Base-by-base conservation (phyloP, 1,284 basidiomycete genomes). In the Exsudoporus floridanus region DNA sequence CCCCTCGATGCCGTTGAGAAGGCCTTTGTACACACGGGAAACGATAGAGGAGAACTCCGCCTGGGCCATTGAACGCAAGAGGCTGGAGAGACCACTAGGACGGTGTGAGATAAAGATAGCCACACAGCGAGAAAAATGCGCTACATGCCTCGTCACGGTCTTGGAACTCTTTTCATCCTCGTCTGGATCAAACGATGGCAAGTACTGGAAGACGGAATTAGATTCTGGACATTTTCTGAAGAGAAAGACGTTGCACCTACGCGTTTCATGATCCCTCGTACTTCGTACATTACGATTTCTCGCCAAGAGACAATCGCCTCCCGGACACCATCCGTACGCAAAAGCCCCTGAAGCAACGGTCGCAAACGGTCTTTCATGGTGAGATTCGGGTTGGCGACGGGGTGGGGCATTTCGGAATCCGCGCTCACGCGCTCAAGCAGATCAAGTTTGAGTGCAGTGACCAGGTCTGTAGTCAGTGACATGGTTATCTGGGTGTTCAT, bases 391-490 rank as follows among this genome's bases (percentile, higher is more conserved):
- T 73, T 68, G 14, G 72, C 63, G 13, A 70, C 62, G 7, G 60
- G 63, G 27, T 60, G 62, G 35, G 73, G 62, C 7, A 55, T 42
- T 7, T 71, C 65, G 10, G 59, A 30, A 28, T 59, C 54, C 19
- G 33, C 31, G 44, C 73, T 71, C 43, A 84, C 76, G 13, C 80
- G 77, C 46, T 79, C 77, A 7, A 80, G 71, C 33, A 96, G 74
- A 63, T 94, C 87, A 18, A 80, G 76, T 34, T 81, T 78, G 9
- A 98, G 77, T 1, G 88, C 78, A 21, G 79, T 76, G 5, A 91
- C 79, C 2, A 97, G 75, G 58, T 96, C 92, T 10, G 80, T 75
- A 19, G 91, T 86, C n/a, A 96, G 75, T 1, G 90, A 88, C 0
- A 79, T 74, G 0, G 90, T 82, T 56, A 96, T 90, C 58, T 89